Base-by-base conservation (phyloP, 1,284 basidiomycete genomes). In the Pseudozyma sp. region DNA sequence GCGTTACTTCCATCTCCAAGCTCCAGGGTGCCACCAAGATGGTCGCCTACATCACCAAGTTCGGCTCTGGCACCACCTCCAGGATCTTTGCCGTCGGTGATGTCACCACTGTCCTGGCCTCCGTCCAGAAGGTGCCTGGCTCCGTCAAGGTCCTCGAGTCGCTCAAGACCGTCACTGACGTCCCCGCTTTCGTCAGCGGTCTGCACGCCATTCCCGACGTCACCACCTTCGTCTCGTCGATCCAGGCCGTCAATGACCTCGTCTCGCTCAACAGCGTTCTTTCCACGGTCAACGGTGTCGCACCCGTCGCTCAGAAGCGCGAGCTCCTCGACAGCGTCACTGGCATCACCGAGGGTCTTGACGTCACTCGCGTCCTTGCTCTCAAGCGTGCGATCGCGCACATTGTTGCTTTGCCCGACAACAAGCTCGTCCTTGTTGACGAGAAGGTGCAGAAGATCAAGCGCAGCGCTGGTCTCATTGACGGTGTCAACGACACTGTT, bases 371-470 rank as follows among this genome's bases (percentile, higher is more conserved):
- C 34, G 49, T 59, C 25, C 47, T 55, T n/a, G 21, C 21, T 19
- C 59, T 62, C 39, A 62, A 68, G 59, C 59, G 65, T 8, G 54
- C 65, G 7, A 34, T 69, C 14, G 59, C 66, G 3, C 66, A 69
- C 55, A 50, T 69, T 21, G 40, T 35, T 7, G 66, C 66, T 19
- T 52, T 69, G 18, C 59, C 66, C 16, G 35, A 58, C 18, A 58
- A 53, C 13, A 52, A 50, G 13, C 49, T 62, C 13, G 59, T 38
- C 13, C 19, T 16, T 50, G 16, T 19, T 51, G 12, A 14, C n/a
- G 14, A n/a, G 14, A 44, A 44, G 43, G 43, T 44, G 43, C 43
- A n/a, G 16, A 44, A 44, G 43, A 16, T 16, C 43, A 18, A 44
- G 39, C 36, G 5, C 18, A 35, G 18, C 35, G 35, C 18, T 21